Conservation (phyloP, 441 rosid species). For the Gossypium schwendimanii region DNA sequence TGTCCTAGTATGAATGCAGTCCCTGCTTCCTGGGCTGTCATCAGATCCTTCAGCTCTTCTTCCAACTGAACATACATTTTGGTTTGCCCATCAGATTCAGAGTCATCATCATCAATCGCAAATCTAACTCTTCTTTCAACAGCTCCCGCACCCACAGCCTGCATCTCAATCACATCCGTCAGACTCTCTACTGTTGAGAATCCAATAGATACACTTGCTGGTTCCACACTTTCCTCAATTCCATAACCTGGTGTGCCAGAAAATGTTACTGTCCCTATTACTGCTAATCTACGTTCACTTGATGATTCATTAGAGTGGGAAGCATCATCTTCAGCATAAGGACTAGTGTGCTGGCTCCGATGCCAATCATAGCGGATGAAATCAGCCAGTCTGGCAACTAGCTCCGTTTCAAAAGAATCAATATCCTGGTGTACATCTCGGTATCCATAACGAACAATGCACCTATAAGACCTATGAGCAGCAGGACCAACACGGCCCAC, state of each 20-base stretch:
- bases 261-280: conserved; percentile 55
- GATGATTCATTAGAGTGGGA: conserved; percentile 54
- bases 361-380: conserved; percentile 78
- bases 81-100: conserved; percentile 21
- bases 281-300: conserved; percentile 61
- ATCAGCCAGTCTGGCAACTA: conserved; percentile 59
- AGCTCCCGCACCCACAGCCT: conserved; percentile 14
- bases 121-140: conserved; percentile 62
- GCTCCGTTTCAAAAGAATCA: conserved; percentile 93
- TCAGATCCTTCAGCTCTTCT: conserved; percentile 62
- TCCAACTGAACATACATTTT: conserved; percentile 32
- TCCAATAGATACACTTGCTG: conserved; percentile 63
- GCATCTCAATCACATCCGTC: conserved; percentile 68
- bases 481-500: conserved; percentile 96
- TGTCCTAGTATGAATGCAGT: conserved; percentile 90
- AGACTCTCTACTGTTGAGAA: conserved; percentile 59
- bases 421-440: conserved; percentile 96
- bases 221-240: conserved; percentile 52
- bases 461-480: conserved; percentile 81
- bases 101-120: conserved; percentile 33
- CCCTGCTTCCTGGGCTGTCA: conserved; percentile 67
- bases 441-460: conserved; percentile 90
- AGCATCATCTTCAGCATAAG: conserved; percentile 33
- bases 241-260: conserved; percentile 42
- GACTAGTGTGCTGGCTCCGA: conserved; percentile 19